Evolutionary conservation across 805 yeast genomes (phyloP).

Genomic region (Suhomyces sp.): DNA sequence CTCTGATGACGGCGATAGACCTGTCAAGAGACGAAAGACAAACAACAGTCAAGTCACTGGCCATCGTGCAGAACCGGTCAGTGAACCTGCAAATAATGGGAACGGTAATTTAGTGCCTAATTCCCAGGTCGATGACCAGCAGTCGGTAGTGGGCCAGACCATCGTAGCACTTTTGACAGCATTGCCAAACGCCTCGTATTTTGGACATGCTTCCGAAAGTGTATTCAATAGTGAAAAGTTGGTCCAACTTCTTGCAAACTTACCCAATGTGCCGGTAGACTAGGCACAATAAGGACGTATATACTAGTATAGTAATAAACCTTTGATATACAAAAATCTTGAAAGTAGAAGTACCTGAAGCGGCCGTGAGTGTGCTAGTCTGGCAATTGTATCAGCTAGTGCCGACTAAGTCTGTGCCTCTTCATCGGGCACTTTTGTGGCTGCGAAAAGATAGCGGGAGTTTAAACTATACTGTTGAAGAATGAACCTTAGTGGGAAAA

Average conservation of each 20-base stretch:
- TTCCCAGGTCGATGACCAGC: conserved; percentile 4
- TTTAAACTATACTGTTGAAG: neutral
- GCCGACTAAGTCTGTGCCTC: neutral
- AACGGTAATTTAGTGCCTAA: neutral
- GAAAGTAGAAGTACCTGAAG: no score
- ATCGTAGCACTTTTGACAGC: conserved; percentile 13
- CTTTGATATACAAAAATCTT: no score
- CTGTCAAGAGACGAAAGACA: conserved; percentile 8
- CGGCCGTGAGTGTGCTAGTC: no score
- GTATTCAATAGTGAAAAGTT: conserved; percentile 55
- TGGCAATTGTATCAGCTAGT: no score
- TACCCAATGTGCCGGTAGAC: conserved; percentile 21
- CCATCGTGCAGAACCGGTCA: neutral
- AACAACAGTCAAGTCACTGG: neutral
- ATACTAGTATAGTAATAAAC: neutral
- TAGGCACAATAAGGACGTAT: neutral
- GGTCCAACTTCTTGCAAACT: conserved; percentile 38
- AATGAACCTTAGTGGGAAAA: neutral
- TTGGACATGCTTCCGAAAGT: conserved; percentile 44
- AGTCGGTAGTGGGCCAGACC: conserved; percentile 11
- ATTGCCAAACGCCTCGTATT: conserved; percentile 60
- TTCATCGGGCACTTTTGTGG: neutral
- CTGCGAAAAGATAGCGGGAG: neutral
- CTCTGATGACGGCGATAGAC: conserved; percentile 19
- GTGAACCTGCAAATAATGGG: neutral